A percentile compares a stretch with the other conserved stretches of the same genome.
phyloP scores from a whole-genome alignment of 371 early-diverging fungal genomes.

The Catenaria anguillulae region DNA sequence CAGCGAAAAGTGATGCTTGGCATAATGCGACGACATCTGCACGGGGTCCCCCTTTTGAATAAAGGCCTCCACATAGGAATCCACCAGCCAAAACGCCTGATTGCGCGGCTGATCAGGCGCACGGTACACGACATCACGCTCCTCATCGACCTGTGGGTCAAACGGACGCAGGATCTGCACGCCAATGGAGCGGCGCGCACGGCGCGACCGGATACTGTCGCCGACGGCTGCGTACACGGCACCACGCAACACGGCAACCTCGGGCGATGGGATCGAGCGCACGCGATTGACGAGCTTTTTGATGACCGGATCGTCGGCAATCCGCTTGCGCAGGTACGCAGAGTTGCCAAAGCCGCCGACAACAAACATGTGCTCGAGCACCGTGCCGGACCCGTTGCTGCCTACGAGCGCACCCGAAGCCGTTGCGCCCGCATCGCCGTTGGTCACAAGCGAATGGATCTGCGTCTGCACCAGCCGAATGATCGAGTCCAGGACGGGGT shows the following conservation, averaged over 20 bases:
- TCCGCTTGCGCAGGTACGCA: constrained; percentile 4
- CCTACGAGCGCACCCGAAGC: not conserved
- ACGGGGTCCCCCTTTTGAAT: not conserved
- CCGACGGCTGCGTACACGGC: constrained; percentile 5
- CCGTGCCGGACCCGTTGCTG: not conserved
- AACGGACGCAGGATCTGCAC: constrained; percentile 3
- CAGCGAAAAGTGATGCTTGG: not conserved
- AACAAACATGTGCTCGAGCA: constrained; percentile 4
- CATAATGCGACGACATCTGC: not conserved
- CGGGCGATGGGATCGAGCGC: constrained; percentile 6
- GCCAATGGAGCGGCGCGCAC: constrained; percentile 1
- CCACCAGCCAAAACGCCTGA: not conserved
- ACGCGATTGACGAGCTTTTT: not conserved
- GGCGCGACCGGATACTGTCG: constrained; percentile 4
- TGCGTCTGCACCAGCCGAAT: not conserved
- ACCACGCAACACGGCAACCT: not conserved
- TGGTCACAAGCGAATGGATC: not conserved
- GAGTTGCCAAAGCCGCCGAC: constrained; percentile 6
- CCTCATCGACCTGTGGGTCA: not conserved
- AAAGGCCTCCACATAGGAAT: constrained; percentile 2
- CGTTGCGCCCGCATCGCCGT: not conserved
- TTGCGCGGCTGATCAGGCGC: not conserved
- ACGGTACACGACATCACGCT: not conserved
- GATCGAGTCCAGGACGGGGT: constrained; percentile 6
- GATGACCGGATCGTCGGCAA: not conserved